These are phyloP conservation scores for Aspergillus baeticus DNA, from an alignment of 495 filamentous ascomycete species.

Conservation along the genomic window DNA sequence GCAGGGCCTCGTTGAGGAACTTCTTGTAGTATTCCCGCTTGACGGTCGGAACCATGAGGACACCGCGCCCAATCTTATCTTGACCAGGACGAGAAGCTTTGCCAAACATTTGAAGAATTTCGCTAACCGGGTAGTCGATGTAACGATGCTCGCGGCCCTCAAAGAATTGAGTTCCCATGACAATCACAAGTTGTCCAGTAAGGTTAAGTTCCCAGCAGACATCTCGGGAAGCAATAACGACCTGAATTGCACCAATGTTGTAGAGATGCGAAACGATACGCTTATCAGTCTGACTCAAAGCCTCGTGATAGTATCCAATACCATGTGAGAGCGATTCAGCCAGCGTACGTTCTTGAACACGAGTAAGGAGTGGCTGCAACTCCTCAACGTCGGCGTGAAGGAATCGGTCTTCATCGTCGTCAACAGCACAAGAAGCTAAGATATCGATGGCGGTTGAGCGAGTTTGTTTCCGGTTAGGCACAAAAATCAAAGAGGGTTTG, in stretches of 20 bases:
- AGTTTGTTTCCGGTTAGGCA: slow-evolving; percentile 89
- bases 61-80: slow-evolving; percentile 82
- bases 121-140: slow-evolving; percentile 92
- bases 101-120: slow-evolving; percentile 99
- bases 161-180: slow-evolving; percentile 99
- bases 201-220: slow-evolving; percentile 94
- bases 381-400: slow-evolving; percentile 77
- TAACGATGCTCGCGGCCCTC: slow-evolving; percentile 97
- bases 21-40: slow-evolving; percentile 98
- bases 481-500: slow-evolving; percentile 87
- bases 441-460: slow-evolving; percentile 88
- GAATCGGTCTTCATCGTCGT: slow-evolving; percentile 93
- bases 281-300: slow-evolving; percentile 83
- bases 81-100: slow-evolving; percentile 76
- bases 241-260: slow-evolving; percentile 86
- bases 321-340: slow-evolving; percentile 92
- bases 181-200: slow-evolving; percentile 84
- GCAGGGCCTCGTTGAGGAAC: slow-evolving; percentile 94
- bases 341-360: slow-evolving; percentile 80
- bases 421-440: slow-evolving; percentile 76
- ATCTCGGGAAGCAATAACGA: slow-evolving; percentile 89
- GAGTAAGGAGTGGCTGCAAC: slow-evolving; percentile 75
- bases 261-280: slow-evolving; percentile 90
- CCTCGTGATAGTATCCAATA: slow-evolving; percentile 97
- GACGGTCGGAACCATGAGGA: slow-evolving; percentile 90